These are phyloP conservation scores for Syzygium oleosum DNA, from an alignment of 345 rosid genomes.

Conservation along the genomic window DNA sequence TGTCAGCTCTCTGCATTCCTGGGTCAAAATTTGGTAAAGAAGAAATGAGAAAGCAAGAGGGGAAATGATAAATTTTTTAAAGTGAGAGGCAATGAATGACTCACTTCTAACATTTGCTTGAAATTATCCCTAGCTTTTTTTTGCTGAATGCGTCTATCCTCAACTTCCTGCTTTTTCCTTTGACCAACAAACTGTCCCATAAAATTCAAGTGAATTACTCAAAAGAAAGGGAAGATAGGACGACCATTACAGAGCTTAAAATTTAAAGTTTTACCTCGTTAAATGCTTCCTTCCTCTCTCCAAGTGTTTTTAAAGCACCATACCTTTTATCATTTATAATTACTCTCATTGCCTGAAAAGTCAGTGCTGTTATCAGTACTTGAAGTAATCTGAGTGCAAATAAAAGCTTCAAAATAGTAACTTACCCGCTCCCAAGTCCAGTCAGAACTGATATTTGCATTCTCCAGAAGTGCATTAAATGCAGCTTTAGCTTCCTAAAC, in stretches of 20 bases:
- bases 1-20: slow-evolving; percentile 75
- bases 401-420: background rate
- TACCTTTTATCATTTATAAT: slow-evolving; percentile 88
- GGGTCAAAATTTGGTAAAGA: slow-evolving; percentile 10
- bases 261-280: slow-evolving; percentile 47
- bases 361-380: slow-evolving; percentile 7
- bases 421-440: slow-evolving; percentile 99
- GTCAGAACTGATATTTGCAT: slow-evolving; percentile 75
- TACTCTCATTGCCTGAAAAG: slow-evolving; percentile 69
- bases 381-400: slow-evolving; percentile 5
- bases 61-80: background rate
- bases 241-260: background rate
- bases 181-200: slow-evolving; percentile 61
- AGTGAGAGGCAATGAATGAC: slow-evolving; percentile 6
- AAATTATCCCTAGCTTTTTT: slow-evolving; percentile 72
- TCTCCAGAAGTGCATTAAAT: slow-evolving; percentile 78
- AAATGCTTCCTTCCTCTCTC: slow-evolving; percentile 93
- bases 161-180: slow-evolving; percentile 71
- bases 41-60: background rate
- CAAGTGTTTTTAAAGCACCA: slow-evolving; percentile 85
- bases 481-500: slow-evolving; percentile 74
- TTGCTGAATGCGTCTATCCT: slow-evolving; percentile 65
- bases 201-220: background rate
- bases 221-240: background rate
- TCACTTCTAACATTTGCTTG: slow-evolving; percentile 80